Conservation (phyloP, 2,329 filamentous ascomycete genomes). For the Ceratocystis cacaofunesta region DNA sequence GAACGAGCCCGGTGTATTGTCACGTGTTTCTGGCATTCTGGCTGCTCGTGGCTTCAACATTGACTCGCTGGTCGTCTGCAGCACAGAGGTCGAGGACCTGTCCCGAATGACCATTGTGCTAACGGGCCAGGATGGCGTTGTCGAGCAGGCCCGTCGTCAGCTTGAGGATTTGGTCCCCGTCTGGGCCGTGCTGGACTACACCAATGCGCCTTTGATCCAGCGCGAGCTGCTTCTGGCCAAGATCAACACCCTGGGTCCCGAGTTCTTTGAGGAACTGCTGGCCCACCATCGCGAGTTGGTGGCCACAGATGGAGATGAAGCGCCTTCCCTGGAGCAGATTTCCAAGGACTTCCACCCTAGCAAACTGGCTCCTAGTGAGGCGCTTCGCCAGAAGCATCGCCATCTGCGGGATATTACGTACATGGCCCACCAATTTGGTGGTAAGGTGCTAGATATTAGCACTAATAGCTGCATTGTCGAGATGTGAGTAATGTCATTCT, state of each 20-base stretch:
- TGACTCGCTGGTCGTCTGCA: conserved; percentile 93
- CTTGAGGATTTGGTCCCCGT: conserved; percentile 94
- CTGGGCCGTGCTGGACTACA: conserved; percentile 97
- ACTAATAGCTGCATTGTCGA: conserved; percentile 98
- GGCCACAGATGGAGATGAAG: conserved; percentile 29
- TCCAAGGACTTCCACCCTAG: conserved; percentile 74
- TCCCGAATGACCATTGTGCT: conserved; percentile 98
- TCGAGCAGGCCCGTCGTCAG: conserved; percentile 91
- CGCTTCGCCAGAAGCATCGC: conserved; percentile 90
- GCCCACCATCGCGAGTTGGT: conserved; percentile 88
- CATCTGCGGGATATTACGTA: conserved; percentile 94
- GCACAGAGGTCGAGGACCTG: conserved; percentile 90
- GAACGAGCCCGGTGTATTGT: conserved; percentile 95
- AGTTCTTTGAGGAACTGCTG: conserved; percentile 95
- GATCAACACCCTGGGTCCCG: conserved; percentile 87
- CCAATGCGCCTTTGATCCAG: conserved; percentile 80
- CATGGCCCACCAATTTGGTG: conserved; percentile 91
- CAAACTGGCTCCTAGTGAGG: conserved; percentile 72
- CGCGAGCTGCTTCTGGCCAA: conserved; percentile 90
- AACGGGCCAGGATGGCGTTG: conserved; percentile 87
- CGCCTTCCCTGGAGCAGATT: conserved; percentile 31
- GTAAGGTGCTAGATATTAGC: conserved; percentile 94
- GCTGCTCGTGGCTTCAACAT: conserved; percentile 98
- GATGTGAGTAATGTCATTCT: conserved; percentile 46
- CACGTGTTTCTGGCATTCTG: conserved; percentile 88